phyloP scores from a whole-genome alignment of 2,329 filamentous ascomycete species.

The Purpureocillium takamizusanense region DNA sequence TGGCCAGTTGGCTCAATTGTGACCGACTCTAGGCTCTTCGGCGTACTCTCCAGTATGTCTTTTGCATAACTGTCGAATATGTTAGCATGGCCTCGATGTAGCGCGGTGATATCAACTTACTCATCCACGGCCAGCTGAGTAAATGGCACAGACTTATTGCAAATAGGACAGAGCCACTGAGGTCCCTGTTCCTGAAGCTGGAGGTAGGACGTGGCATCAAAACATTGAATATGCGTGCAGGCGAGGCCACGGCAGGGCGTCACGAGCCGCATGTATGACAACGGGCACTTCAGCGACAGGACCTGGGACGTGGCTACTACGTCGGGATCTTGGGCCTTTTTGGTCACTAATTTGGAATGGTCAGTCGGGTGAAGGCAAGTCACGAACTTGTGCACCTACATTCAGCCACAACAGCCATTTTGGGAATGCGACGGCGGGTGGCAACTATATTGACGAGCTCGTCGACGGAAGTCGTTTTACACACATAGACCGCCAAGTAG shows the following conservation, averaged over 20 bases:
- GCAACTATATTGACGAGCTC: conserved; percentile 62
- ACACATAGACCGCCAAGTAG: conserved; percentile 66
- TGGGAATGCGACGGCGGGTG: conserved; percentile 62
- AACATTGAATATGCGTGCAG: conserved; percentile 89
- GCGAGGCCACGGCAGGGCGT: conserved; percentile 70
- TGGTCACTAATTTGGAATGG: conserved; percentile 49
- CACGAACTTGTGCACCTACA: conserved; percentile 44
- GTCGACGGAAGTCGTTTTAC: conserved; percentile 61
- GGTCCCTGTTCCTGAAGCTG: conserved; percentile 93
- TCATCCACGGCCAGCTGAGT: conserved; percentile 80
- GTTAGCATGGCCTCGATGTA: background rate
- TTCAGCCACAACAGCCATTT: conserved; percentile 73
- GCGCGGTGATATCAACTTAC: conserved; percentile 36
- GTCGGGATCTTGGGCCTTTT: conserved; percentile 75
- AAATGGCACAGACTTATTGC: conserved; percentile 74
- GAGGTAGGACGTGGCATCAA: conserved; percentile 85
- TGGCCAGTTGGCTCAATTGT: conserved; percentile 79
- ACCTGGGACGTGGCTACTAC: conserved; percentile 82
- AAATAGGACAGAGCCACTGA: conserved; percentile 93
- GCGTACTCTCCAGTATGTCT: conserved; percentile 72
- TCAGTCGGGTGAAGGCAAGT: conserved; percentile 1
- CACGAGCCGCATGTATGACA: conserved; percentile 75
- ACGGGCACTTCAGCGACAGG: conserved; percentile 84
- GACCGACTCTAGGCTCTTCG: conserved; percentile 68
- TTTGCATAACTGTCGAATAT: conserved; percentile 61